Base-by-base conservation (phyloP, 306 rosid species). In the Castanea mollissima region DNA sequence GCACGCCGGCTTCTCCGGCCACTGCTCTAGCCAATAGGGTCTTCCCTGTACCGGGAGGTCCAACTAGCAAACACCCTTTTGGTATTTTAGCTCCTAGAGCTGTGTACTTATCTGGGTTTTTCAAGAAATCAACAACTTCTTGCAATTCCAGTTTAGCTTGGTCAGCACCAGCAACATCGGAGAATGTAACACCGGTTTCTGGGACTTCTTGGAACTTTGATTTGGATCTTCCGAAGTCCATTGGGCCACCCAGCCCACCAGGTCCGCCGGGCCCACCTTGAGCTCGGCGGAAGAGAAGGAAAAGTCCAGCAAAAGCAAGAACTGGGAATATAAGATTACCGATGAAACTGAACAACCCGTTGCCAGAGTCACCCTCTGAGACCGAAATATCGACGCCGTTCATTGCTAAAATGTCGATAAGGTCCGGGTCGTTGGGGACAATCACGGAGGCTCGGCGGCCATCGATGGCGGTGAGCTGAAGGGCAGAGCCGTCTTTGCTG, bases 21-120 rank as follows among this genome's bases (percentile, higher is more conserved):
- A 96, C 98, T 0, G 99, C 98, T 64, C 99, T 84, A 0, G 99
- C 99, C 85, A 96, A 75, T 11, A 96, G 92, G 55, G 99, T 96
- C 85, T 96, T 96, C 20, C 99, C 99, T 1, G 99, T 96, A 20
- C 99, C 98, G 0, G 98, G 98, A 8, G 98, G 99, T 9, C 99
- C 99, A 4, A 96, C 99, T 29, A 96, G 69, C 81, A 96, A 98
- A 73, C 99, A 95, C 25, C 99, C 99, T 71, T 95, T 95, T 1
- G 99, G 99, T 77, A 95, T 95, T 86, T 95, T 95, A 7, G 99
- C 99, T 6, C 98, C 98, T 12, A 95, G 83, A 23, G 84, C 99
- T 18, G 98, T 95, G 85, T 95, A 95, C 87, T 95, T 95, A 65
- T 95, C 98, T 5, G 99, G 99, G 68, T 95, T 95, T 85, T 95